A percentile compares a stretch with the other conserved stretches of the same genome.
Conservation (phyloP, 148 eudicot genomes). For the Chenopodium album region DNA sequence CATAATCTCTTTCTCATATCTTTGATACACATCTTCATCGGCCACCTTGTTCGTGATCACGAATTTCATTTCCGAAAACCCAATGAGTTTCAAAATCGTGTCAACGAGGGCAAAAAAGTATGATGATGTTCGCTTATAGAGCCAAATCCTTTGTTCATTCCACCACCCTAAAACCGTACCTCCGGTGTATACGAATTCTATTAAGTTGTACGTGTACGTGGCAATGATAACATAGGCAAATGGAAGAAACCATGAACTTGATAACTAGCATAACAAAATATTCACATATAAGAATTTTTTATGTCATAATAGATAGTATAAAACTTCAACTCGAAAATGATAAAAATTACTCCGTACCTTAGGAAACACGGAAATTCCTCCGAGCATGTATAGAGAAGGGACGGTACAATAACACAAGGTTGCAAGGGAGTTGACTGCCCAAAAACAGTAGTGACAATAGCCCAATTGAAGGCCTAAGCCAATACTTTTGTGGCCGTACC, state of each 20-base stretch:
- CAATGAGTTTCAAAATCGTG: slow-evolving; percentile 36
- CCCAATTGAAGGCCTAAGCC: slow-evolving; percentile 45
- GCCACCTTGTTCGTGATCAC: slow-evolving; percentile 55
- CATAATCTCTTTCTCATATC: slow-evolving; percentile 67
- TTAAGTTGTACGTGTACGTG: slow-evolving; percentile 36
- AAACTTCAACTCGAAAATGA: not conserved
- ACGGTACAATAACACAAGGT: slow-evolving; percentile 48
- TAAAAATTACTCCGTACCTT: slow-evolving; percentile 39
- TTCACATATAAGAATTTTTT: not conserved
- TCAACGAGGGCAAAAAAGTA: slow-evolving; percentile 60
- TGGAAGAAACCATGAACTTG: slow-evolving; percentile 68
- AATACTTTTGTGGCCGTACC: slow-evolving; percentile 55
- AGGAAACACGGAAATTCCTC: slow-evolving; percentile 57
- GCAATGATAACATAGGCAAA: slow-evolving; percentile 50
- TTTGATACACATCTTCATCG: slow-evolving; percentile 38
- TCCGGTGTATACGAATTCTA: slow-evolving; percentile 50
- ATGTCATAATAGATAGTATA: not conserved
- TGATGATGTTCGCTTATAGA: slow-evolving; percentile 67
- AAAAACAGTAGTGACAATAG: slow-evolving; percentile 44
- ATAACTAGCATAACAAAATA: slow-evolving; percentile 34
- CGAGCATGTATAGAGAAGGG: slow-evolving; percentile 71
- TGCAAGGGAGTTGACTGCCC: slow-evolving; percentile 64
- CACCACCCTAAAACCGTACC: slow-evolving; percentile 78
- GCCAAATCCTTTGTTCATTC: slow-evolving; percentile 93
- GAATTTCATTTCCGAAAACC: slow-evolving; percentile 50